Evolutionary conservation across 208 protist species (phyloP).

Genomic region (Crithidia expoeki): DNA sequence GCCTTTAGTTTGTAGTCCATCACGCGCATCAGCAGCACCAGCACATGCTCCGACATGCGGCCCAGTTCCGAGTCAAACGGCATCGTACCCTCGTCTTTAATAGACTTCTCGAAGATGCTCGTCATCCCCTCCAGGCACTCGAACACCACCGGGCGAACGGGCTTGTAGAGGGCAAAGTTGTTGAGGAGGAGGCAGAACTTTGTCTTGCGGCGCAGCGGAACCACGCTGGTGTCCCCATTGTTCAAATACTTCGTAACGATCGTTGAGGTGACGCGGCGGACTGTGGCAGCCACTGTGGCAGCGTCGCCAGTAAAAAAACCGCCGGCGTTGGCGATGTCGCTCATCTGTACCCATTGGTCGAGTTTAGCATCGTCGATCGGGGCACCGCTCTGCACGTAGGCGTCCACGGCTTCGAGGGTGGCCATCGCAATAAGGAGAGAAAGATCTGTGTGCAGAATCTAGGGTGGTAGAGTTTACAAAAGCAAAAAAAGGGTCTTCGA

Average conservation of each 20-base stretch:
- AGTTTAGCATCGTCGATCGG: conserved; percentile 57
- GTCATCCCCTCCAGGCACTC: conserved; percentile 79
- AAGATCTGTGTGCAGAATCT: too few species aligned
- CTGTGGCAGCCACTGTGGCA: conserved; percentile 39
- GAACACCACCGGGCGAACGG: conserved; percentile 70
- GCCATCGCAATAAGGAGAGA: conserved; percentile 15
- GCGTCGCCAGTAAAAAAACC: conserved; percentile 56
- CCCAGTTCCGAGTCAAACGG: conserved; percentile 92
- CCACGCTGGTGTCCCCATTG: conserved; percentile 59
- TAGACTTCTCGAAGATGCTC: conserved; percentile 85
- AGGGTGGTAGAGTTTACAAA: conserved; percentile 3
- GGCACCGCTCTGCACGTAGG: conserved; percentile 46
- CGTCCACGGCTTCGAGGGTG: conserved; percentile 46
- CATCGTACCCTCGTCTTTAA: conserved; percentile 81
- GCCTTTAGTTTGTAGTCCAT: conserved; percentile 90
- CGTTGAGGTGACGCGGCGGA: conserved; percentile 35
- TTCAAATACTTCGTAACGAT: conserved; percentile 86
- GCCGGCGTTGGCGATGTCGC: conserved; percentile 56
- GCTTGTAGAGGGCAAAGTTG: conserved; percentile 87
- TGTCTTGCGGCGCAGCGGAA: conserved; percentile 85
- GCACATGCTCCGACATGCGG: conserved; percentile 92
- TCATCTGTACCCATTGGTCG: conserved; percentile 68
- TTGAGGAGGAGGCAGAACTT: conserved; percentile 88
- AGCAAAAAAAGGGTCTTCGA: neutral
- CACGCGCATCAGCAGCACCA: conserved; percentile 91